Evolutionary conservation across 2,329 filamentous ascomycete genomes (phyloP), one percentile per base, ranked within the genome.

Genomic region (Pseudogymnoascus sp.): DNA sequence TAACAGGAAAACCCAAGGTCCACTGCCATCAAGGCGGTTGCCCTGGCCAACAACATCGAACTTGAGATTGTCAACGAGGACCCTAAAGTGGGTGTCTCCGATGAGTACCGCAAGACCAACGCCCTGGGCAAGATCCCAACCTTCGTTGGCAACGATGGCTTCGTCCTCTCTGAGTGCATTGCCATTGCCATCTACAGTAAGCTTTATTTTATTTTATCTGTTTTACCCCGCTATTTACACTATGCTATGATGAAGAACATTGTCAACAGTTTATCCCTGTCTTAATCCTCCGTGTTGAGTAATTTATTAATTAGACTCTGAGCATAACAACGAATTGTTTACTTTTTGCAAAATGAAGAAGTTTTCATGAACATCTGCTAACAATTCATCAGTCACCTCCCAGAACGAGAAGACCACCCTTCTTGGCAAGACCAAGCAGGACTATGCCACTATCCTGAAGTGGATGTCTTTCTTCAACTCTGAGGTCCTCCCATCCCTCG

Each of bases 321-420:
- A 92, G 79, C 76, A 76, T 72, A 69, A 72, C 71, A 57, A 33
- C 28, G 2, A 57, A 33, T 64, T 23, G 64, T 64, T 47, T 63
- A 63, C 42, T 21, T 57, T 62, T 38, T 63, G 4, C 42, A 64
- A 63, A 62, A 31, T 67, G 64, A 60, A 61, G 66, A 26, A 65
- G 61, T 47, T 59, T 61, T 50, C 50, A 62, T 62, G 61, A 50
- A 35, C 63, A 63, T 38, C 26, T 61, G 64, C 68, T 71, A 65
- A 71, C 65, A 65, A 65, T 66, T 69, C 65, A 66, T 67, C 75
- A 97, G 95, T 99, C 77, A 92, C 95, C 74, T 97, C 95, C 73
- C 95, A 99, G 83, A 99, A 99, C 79, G 95, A 97, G 88, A 97
- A 97, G 89, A 99, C 95, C 74, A 96, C 92, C 72, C 92, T 99